Conservation (phyloP, 2,329 filamentous ascomycete species). For the Plenodomus lindquistii region DNA sequence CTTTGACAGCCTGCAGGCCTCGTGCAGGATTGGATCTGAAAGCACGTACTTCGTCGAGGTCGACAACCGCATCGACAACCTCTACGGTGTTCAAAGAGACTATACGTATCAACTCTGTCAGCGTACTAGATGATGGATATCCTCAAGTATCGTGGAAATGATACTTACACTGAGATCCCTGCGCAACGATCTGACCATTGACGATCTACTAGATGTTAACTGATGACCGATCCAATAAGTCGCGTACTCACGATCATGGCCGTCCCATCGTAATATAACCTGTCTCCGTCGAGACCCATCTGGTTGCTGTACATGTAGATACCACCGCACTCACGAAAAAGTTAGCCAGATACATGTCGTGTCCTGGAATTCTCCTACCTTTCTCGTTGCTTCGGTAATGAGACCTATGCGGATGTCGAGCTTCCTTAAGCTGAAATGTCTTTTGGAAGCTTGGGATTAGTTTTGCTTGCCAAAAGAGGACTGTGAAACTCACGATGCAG, state of each 20-base stretch:
- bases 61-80: constrained; percentile 60
- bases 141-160: too few relatives aligned
- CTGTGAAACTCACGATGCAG: neutral
- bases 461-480: neutral
- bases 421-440: constrained; percentile 70
- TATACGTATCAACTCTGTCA: constrained; percentile 44
- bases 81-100: constrained; percentile 59
- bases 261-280: constrained; percentile 52
- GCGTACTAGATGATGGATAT: neutral
- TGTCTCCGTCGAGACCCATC: constrained; percentile 51
- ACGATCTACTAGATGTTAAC: constrained; percentile 43
- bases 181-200: constrained; percentile 66
- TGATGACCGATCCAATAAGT: neutral
- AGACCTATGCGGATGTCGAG: constrained; percentile 66
- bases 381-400: constrained; percentile 68
- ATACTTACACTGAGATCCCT: constrained; percentile 61
- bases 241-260: constrained; percentile 55
- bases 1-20: constrained; percentile 60
- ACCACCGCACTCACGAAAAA: constrained; percentile 49
- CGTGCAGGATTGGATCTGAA: constrained; percentile 62
- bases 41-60: constrained; percentile 69
- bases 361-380: constrained; percentile 28
- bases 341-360: neutral
- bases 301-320: constrained; percentile 66
- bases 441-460: constrained; percentile 59